Conservation (phyloP, 148 eudicot genomes). For the Fagopyrum esculentum region DNA sequence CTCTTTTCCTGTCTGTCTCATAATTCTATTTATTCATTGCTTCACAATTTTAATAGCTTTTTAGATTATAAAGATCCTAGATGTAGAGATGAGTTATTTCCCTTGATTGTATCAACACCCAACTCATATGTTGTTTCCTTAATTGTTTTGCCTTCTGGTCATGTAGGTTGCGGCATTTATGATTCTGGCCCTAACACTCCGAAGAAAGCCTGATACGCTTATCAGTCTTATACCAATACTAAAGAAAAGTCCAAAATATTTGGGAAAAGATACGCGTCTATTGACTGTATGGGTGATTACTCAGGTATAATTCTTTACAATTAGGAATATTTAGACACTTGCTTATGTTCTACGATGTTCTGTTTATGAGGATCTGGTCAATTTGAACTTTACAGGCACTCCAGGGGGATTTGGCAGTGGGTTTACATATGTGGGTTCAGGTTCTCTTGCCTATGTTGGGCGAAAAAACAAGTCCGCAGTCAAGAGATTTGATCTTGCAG, state of each 20-base stretch:
- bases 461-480: conserved; percentile 43
- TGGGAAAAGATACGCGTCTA: conserved; percentile 52
- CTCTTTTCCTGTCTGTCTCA: too few species aligned
- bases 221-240: conserved; percentile 32
- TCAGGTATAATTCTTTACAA: conserved; percentile 32
- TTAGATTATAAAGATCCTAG: too few species aligned
- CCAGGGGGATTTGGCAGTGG: conserved; percentile 55
- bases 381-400: conserved; percentile 28
- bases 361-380: background rate
- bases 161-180: conserved; percentile 58
- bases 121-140: background rate
- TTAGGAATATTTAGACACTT: background rate
- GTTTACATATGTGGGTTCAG: conserved; percentile 44
- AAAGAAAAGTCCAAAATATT: conserved; percentile 37
- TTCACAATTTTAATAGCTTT: too few species aligned
- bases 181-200: conserved; percentile 45
- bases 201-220: conserved; percentile 51
- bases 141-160: background rate
- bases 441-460: conserved; percentile 42
- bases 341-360: background rate
- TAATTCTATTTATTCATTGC: too few species aligned
- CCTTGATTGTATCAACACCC: background rate
- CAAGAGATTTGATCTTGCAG: conserved; percentile 57
- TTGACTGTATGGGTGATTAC: conserved; percentile 43
- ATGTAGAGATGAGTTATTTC: background rate